Conservation (phyloP, 306 rosid genomes). For the Sicyos edulis region DNA sequence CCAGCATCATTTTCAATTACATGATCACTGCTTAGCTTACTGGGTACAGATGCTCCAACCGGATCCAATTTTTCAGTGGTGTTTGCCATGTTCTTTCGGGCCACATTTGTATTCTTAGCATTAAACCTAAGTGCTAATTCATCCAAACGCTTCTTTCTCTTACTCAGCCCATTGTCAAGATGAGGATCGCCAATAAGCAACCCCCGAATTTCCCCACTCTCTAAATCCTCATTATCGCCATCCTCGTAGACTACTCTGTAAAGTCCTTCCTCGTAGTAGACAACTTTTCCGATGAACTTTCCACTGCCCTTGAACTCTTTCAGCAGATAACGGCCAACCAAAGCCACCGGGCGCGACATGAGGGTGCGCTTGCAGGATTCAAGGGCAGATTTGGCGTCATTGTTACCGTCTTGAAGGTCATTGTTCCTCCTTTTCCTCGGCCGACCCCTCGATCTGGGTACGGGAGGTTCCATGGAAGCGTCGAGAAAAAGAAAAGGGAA, state of each 20-base stretch:
- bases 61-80: constrained; percentile 21
- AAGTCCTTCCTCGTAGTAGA: constrained; percentile 51
- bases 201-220: constrained; percentile 63
- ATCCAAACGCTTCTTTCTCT: constrained; percentile 45
- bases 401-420: constrained; percentile 35
- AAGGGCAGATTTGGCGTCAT: constrained; percentile 27
- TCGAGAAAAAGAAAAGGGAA: constrained; percentile 7
- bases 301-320: constrained; percentile 63
- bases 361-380: constrained; percentile 42
- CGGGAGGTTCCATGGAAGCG: constrained; percentile 59
- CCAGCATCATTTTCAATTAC: constrained; percentile 26
- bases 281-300: constrained; percentile 63
- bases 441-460: constrained; percentile 70
- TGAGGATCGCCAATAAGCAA: constrained; percentile 39
- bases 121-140: constrained; percentile 28
- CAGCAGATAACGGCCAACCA: constrained; percentile 59
- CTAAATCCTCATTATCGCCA: constrained; percentile 81
- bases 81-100: constrained; percentile 22
- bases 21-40: constrained; percentile 31
- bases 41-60: constrained; percentile 29
- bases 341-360: constrained; percentile 37
- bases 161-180: constrained; percentile 31
- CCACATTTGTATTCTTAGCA: neutral
- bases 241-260: constrained; percentile 77
- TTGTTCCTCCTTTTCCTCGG: constrained; percentile 67